These are phyloP conservation scores for Leccinum rimulosum DNA, from an alignment of 768 basidiomycete species.

Conservation along the genomic window DNA sequence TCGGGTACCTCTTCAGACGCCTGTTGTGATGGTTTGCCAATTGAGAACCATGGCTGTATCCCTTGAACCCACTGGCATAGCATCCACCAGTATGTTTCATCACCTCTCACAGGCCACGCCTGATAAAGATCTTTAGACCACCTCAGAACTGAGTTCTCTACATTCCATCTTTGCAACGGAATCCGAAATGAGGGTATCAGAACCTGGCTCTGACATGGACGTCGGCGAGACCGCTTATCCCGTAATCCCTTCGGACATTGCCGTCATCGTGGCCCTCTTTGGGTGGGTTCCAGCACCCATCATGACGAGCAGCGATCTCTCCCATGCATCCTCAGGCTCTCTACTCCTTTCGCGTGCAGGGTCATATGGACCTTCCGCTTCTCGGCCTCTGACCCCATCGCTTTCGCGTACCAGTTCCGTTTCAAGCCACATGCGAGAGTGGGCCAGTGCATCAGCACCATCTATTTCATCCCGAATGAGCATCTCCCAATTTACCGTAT, in stretches of 20 bases:
- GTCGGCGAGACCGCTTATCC: conserved; percentile 10
- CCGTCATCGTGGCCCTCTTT: conserved; percentile 45
- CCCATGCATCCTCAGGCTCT: conserved; percentile 7
- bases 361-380: conserved; percentile 29
- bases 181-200: conserved; percentile 29
- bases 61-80: conserved; percentile 58
- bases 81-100: conserved; percentile 65
- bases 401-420: conserved; percentile 34
- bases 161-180: conserved; percentile 41
- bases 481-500: conserved; percentile 15
- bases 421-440: conserved; percentile 19
- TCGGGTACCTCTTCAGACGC: conserved; percentile 68
- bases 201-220: conserved; percentile 19
- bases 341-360: conserved; percentile 24
- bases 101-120: neutral
- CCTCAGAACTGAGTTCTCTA: conserved; percentile 55
- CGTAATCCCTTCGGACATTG: conserved; percentile 35
- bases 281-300: conserved; percentile 44
- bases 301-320: conserved; percentile 13
- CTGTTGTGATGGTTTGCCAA: conserved; percentile 58
- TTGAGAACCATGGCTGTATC: conserved; percentile 53
- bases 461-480: conserved; percentile 22
- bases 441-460: conserved; percentile 21
- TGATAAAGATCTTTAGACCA: conserved; percentile 42
- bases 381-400: conserved; percentile 32